Percentiles rank a stretch among this genome's conserved stretches.
phyloP scores from a whole-genome alignment of 345 rosid genomes.

The Acer negundo region DNA sequence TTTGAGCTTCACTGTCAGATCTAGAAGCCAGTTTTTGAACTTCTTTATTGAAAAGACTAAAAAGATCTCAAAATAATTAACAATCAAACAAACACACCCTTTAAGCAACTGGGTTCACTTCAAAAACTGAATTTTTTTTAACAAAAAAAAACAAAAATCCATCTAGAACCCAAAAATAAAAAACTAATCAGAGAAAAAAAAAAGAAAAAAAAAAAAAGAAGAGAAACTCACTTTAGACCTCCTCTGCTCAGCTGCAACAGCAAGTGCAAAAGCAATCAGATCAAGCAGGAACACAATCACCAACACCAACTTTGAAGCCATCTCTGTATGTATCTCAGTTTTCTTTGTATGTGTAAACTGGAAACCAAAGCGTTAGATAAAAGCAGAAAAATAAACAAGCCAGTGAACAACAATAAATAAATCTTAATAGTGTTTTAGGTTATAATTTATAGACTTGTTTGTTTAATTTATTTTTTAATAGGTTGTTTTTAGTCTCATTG shows the following conservation, averaged over 20 bases:
- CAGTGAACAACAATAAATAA: too few species aligned
- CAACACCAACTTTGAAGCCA: conserved; percentile 71
- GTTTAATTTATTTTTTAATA: neutral
- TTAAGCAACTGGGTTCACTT: conserved; percentile 6
- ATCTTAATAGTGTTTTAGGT: neutral
- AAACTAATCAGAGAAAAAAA: neutral
- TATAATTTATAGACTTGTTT: too few species aligned
- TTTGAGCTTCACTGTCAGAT: conserved; percentile 13
- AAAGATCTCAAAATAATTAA: neutral
- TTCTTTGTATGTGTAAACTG: neutral
- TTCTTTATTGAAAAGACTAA: neutral
- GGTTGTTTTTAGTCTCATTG: neutral
- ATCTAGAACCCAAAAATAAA: neutral
- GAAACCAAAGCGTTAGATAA: conserved; percentile 11
- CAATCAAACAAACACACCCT: neutral
- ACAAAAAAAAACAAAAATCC: neutral
- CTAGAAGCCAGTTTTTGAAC: neutral
- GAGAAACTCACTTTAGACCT: conserved; percentile 66
- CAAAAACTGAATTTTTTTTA: neutral
- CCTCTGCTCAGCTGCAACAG: conserved; percentile 96
- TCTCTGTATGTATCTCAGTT: conserved; percentile 15
- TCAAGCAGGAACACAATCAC: conserved; percentile 66
- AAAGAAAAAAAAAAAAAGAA: neutral
- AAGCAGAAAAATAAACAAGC: neutral
- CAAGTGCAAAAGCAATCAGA: conserved; percentile 86